Conservation (phyloP, 306 rosid genomes). For the Trichosanthes truncata region DNA sequence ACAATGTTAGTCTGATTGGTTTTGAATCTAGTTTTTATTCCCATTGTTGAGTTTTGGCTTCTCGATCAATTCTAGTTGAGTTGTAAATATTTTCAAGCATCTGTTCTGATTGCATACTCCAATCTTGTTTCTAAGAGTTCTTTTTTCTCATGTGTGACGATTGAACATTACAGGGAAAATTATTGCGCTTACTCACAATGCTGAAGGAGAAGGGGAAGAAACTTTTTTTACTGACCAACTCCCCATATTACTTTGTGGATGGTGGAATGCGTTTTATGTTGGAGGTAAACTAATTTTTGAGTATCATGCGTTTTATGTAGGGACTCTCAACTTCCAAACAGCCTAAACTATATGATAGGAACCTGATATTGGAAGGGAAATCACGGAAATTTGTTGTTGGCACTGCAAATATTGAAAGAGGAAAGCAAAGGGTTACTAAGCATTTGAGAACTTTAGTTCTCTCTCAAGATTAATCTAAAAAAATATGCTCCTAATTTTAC, state of each 20-base stretch:
- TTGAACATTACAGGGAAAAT: slow-evolving; percentile 50
- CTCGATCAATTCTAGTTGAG: background rate
- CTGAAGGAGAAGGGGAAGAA: slow-evolving; percentile 87
- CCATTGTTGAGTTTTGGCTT: background rate
- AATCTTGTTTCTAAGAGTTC: background rate
- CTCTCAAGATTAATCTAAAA: background rate
- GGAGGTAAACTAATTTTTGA: slow-evolving; percentile 41
- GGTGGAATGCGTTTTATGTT: slow-evolving; percentile 89
- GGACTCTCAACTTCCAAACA: background rate
- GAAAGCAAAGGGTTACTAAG: background rate
- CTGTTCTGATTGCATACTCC: background rate
- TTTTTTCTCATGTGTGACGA: background rate
- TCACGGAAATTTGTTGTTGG: background rate
- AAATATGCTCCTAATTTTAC: background rate
- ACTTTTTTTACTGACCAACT: slow-evolving; percentile 85
- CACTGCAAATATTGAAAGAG: background rate
- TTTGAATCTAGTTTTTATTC: slow-evolving; percentile 3
- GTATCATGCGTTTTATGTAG: background rate
- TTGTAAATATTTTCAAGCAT: background rate
- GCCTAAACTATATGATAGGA: background rate
- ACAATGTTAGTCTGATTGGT: slow-evolving; percentile 50
- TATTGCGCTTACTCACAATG: slow-evolving; percentile 66
- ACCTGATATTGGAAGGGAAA: background rate
- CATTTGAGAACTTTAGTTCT: background rate
- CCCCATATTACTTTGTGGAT: slow-evolving; percentile 90